phyloP scores from a whole-genome alignment of 768 basidiomycete species.

The Leccinum sublutescens region DNA sequence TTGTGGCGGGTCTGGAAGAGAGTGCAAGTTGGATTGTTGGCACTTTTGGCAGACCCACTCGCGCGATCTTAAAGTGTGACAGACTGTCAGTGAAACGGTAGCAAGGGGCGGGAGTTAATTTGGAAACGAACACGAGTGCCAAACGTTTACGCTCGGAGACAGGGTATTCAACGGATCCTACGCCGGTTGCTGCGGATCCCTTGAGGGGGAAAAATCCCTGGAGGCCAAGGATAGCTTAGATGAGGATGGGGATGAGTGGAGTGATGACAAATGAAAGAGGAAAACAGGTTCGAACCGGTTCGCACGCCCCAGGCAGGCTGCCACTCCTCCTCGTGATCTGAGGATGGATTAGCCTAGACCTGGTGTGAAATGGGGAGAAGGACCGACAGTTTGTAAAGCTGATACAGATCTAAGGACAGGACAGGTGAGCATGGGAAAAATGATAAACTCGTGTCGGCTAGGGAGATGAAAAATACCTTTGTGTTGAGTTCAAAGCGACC shows the following conservation, averaged over 20 bases:
- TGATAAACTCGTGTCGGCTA: slow-evolving; percentile 14
- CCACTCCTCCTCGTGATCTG: slow-evolving; percentile 96
- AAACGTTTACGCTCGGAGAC: slow-evolving; percentile 72
- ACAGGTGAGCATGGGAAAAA: slow-evolving; percentile 8
- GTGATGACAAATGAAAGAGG: slow-evolving; percentile 10
- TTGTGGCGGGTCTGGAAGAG: slow-evolving; percentile 64
- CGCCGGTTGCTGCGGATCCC: slow-evolving; percentile 82
- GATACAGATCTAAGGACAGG: slow-evolving; percentile 70
- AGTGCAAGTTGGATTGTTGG: slow-evolving; percentile 59
- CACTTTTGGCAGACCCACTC: slow-evolving; percentile 81
- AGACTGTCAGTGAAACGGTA: slow-evolving; percentile 8
- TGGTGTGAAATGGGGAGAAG: slow-evolving; percentile 14
- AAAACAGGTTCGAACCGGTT: slow-evolving; percentile 57
- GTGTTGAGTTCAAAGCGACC: slow-evolving; percentile 97
- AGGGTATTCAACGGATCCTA: slow-evolving; percentile 85
- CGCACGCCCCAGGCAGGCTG: slow-evolving; percentile 98
- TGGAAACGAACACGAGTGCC: slow-evolving; percentile 61
- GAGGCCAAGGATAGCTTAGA: slow-evolving; percentile 76
- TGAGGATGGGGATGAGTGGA: slow-evolving; percentile 9
- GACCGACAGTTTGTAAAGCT: slow-evolving; percentile 86
- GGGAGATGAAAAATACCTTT: slow-evolving; percentile 55
- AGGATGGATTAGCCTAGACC: slow-evolving; percentile 30
- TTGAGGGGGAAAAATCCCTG: slow-evolving; percentile 89
- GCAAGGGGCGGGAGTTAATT: slow-evolving; percentile 7
- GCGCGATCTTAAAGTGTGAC: slow-evolving; percentile 54